Conservation (phyloP, 1,284 basidiomycete genomes). For the Ceratobasidium sp. region DNA sequence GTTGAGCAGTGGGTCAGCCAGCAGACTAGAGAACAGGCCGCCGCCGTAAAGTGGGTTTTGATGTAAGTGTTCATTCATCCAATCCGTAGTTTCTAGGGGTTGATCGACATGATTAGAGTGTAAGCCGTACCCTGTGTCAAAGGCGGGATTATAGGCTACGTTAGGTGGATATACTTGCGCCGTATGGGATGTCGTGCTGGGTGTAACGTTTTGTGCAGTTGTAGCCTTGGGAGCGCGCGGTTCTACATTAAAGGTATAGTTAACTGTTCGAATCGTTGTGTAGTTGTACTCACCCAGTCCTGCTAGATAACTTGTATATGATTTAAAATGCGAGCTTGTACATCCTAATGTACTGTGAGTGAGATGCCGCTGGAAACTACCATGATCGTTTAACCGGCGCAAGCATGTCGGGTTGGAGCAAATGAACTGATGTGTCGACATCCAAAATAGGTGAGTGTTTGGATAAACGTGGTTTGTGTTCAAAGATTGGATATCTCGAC, state of each 20-base stretch:
- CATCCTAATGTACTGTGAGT: neutral
- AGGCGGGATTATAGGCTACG: neutral
- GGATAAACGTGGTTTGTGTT: neutral
- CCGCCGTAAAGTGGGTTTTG: too few relatives aligned
- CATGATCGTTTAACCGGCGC: neutral
- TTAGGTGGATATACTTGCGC: neutral
- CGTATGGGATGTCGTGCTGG: neutral
- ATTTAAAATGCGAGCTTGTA: conserved; percentile 10
- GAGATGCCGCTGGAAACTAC: neutral
- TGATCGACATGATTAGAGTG: too few relatives aligned
- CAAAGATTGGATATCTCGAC: neutral
- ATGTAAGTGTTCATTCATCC: too few relatives aligned
- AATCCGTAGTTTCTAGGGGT: too few relatives aligned
- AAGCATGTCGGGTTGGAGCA: neutral
- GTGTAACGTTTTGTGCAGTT: too few relatives aligned
- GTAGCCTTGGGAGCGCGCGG: neutral
- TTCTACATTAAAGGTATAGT: neutral
- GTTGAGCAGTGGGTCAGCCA: too few relatives aligned
- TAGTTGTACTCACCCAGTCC: neutral
- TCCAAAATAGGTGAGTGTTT: neutral
- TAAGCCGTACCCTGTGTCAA: neutral
- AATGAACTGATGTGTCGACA: conserved; percentile 3
- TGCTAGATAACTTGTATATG: conserved; percentile 6
- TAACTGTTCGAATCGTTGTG: neutral
- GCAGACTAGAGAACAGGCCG: too few relatives aligned